Evolutionary conservation across 108 stramenopile genomes (phyloP), one percentile per base, ranked within the genome.

Genomic region (Pseudonitzschia pungens): DNA sequence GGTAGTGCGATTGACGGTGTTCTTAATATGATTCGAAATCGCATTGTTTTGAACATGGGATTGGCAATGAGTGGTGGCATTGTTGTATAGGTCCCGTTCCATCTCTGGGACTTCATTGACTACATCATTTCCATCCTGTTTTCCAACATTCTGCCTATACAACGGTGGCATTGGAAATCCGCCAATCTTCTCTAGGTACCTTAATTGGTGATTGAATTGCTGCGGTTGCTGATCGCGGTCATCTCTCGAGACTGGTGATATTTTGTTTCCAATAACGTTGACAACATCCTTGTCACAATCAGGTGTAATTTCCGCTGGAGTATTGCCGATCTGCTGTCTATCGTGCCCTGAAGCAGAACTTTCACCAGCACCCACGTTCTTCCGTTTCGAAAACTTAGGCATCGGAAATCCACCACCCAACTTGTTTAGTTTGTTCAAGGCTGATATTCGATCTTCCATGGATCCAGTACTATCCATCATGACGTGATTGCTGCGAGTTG

Each of bases 111-210:
- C 27, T 16, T 15, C 57, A 58, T 27, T 26, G 28, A 3, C 57
- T 9, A 26, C 9, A n/a, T 51, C 20, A 10, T 51, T 51, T 16
- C 6, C 10, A 16, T n/a, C 9, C 10, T 51, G 50, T n/a, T 51
- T 51, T 10, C 10, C 50, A 10, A n/a, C 2, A 10, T 22, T 24
- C 16, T 55, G 12, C 10, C 9, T 55, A 24, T 55, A 55, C 9
- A 55, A 20, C 2, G 60, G 33, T 62, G 60, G 60, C 60, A 62
- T 62, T 62, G 60, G 60, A 40, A 62, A 62, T 42, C 60, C 60
- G 20, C 60, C 60, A 33, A 62, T 58, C 4, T 58, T 58, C 15
- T 24, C 45, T 12, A 48, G 45, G 45, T 48, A 48, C 10, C 18
- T 48, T 18, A 48, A 14, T 48, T 18, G 45, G 45, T 48, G 16